Evolutionary conservation across 2,329 filamentous ascomycete species (phyloP).

Genomic region (Curvularia lunata): DNA sequence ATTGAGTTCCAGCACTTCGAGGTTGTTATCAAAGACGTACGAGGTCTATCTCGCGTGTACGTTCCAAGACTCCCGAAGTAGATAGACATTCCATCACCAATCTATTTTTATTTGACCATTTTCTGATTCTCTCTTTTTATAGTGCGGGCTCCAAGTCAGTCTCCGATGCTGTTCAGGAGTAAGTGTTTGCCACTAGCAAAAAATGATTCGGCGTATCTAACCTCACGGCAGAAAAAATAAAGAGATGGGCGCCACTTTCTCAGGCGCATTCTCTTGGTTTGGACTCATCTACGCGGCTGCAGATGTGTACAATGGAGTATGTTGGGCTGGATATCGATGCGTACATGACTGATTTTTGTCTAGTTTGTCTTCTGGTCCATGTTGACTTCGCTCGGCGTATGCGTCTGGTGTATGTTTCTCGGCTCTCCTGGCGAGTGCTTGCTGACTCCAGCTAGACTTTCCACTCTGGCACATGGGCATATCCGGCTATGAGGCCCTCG

Average conservation of each 20-base stretch:
- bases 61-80: conserved; percentile 95
- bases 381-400: conserved; percentile 83
- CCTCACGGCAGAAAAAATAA: conserved; percentile 70
- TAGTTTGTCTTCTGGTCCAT: conserved; percentile 96
- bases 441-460: conserved; percentile 67
- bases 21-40: conserved; percentile 84
- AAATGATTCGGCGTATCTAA: conserved; percentile 25
- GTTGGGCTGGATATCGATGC: conserved; percentile 39
- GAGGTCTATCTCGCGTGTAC: conserved; percentile 96
- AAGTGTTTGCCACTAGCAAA: conserved; percentile 51
- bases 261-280: conserved; percentile 73
- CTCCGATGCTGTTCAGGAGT: conserved; percentile 65
- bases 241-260: conserved; percentile 72
- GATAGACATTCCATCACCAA: conserved; percentile 54
- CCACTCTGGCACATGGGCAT: conserved; percentile 99
- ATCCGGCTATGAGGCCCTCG: conserved; percentile 89
- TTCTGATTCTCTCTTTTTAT: conserved; percentile 44
- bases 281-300: conserved; percentile 81
- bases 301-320: conserved; percentile 89
- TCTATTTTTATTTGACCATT: conserved; percentile 42
- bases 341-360: conserved; percentile 12
- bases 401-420: conserved; percentile 83
- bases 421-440: not conserved
- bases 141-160: conserved; percentile 57
- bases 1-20: conserved; percentile 91